Base-by-base conservation (phyloP, 2,329 filamentous ascomycete species). In the Sporothrix luriei region DNA sequence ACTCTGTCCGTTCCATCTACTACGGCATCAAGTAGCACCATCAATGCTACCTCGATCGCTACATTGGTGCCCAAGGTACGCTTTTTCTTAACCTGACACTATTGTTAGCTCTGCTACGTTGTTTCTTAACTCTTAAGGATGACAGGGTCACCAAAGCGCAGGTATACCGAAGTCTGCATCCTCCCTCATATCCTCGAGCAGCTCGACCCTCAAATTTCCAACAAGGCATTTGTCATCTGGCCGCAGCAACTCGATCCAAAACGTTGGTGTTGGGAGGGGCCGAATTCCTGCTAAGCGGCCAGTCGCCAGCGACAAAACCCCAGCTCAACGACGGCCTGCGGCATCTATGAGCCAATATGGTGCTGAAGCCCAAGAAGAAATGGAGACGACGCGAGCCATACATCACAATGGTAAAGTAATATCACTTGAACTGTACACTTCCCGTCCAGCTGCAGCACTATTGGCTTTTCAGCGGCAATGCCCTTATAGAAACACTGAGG, bases 211-310 rank as follows among this genome's bases (percentile, higher is more conserved):
- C n/a, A 21, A 26, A 40, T 16, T 48, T 13, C 4, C 24, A 33
- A n/a, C 68, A 16, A 66, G 70, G 10, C 29, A 52, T n/a, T 40
- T 52, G 14, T 4, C 65, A 29, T 80, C 64, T 13, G 16, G 40
- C 80, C 14, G 80, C 68, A 83, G 80, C 72, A 82, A 81, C 71
- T 88, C 88, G 72, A 82, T 85, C 16, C 85, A 83, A 71, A 90
- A 86, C 74, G 77, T 88, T 38, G 87, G 88, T 1, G 82, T 84
- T 14, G 83, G 82, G 16, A 74, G 78, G 21, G 84, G 87, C 7
- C 81, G 87, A 48, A 79, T 86, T 73, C 79, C 80, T 29, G 81
- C 78, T 61, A 79, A 76, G 72, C 83, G 84, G n/a, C n/a, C n/a
- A n/a, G n/a, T n/a, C n/a, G n/a, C n/a, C n/a, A n/a, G n/a, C n/a